These are phyloP conservation scores for Pseudogymnoascus sp. DNA, from an alignment of 2,329 filamentous ascomycete genomes.

Conservation along the genomic window DNA sequence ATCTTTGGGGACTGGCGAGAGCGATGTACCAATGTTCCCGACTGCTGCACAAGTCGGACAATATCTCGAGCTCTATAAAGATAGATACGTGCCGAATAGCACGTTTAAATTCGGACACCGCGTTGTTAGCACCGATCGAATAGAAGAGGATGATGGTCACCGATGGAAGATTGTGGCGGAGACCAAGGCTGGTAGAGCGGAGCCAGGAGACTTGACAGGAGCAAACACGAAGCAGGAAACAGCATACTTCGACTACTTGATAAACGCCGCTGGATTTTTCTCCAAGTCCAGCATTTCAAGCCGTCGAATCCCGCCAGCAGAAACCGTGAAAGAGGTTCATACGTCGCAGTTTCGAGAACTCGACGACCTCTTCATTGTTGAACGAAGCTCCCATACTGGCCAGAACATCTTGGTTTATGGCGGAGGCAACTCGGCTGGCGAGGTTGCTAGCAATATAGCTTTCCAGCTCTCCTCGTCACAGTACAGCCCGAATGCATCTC, in stretches of 20 bases:
- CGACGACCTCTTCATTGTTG: background rate
- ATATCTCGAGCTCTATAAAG: constrained; percentile 9
- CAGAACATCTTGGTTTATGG: constrained; percentile 4
- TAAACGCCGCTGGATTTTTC: background rate
- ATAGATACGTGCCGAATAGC: background rate
- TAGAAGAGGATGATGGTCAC: background rate
- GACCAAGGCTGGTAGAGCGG: background rate
- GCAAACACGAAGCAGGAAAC: background rate
- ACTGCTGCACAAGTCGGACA: constrained; percentile 10
- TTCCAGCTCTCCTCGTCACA: constrained; percentile 32
- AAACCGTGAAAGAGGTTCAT: background rate
- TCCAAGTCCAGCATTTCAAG: background rate
- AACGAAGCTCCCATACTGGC: background rate
- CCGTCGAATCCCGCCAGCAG: background rate
- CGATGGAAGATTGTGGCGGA: background rate
- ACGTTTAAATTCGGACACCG: background rate
- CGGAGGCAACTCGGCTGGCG: constrained; percentile 11
- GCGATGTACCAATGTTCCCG: background rate
- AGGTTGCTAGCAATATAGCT: constrained; percentile 10
- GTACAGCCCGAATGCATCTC: constrained; percentile 15
- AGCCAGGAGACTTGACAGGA: background rate
- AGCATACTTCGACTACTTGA: background rate
- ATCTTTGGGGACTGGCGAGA: background rate
- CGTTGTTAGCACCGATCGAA: background rate
- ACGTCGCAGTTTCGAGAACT: background rate